Conservation (phyloP, 179 eudicot species). For the Patellifolia procumbens region DNA sequence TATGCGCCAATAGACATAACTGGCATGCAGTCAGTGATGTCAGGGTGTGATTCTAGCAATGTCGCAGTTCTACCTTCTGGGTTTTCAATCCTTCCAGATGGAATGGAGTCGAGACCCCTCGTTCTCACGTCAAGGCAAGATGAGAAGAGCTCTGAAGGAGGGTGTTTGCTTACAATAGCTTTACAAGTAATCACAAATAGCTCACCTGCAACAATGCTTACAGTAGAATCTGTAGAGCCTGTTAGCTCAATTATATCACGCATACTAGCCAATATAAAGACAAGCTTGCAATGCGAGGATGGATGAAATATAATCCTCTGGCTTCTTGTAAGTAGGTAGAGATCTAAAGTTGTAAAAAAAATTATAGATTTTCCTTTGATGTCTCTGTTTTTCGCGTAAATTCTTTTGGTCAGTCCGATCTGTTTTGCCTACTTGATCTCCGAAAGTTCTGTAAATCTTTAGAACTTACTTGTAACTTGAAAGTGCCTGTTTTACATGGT, state of each 20-base stretch:
- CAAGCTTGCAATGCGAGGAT: constrained; percentile 81
- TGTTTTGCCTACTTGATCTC: constrained; percentile 8
- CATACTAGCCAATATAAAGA: constrained; percentile 66
- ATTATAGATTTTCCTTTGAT: constrained; percentile 1
- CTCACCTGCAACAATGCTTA: constrained; percentile 63
- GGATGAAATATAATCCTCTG: constrained; percentile 32
- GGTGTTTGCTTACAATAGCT: constrained; percentile 76
- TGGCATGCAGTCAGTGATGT: constrained; percentile 76
- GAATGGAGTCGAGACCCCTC: constrained; percentile 70
- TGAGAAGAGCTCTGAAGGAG: constrained; percentile 71
- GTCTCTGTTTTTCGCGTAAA: constrained; percentile 6
- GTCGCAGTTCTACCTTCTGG: constrained; percentile 74
- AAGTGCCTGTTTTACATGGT: constrained; percentile 22
- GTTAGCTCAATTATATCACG: constrained; percentile 66
- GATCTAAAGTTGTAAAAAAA: constrained; percentile 19
- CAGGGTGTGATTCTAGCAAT: constrained; percentile 87
- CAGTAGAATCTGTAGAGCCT: constrained; percentile 67
- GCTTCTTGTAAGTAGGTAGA: constrained; percentile 14
- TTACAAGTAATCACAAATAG: constrained; percentile 64
- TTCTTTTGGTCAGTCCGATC: constrained; percentile 15
- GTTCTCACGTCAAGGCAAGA: constrained; percentile 69
- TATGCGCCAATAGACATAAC: constrained; percentile 72
- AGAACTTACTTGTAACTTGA: constrained; percentile 23
- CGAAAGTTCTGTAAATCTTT: constrained; percentile 21
- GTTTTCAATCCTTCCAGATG: constrained; percentile 87